Evolutionary conservation across 129 eudicot genomes (phyloP), one percentile per base, ranked within the genome.

Genomic region (Mikania micrantha): DNA sequence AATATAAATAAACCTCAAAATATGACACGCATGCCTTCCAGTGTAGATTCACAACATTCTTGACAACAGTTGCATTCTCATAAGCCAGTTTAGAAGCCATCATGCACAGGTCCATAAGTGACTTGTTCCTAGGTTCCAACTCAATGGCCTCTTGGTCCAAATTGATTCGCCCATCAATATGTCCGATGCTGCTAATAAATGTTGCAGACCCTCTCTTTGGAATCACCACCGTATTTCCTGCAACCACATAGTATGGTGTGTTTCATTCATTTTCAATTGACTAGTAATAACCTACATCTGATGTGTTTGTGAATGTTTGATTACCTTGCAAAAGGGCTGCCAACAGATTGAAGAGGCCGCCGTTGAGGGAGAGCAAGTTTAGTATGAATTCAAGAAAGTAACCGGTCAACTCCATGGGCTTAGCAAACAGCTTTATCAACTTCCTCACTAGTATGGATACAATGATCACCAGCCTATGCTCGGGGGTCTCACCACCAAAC

Each of bases 71-170:
- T 36, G 78, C 90, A 77, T 93, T 93, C 78, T 93, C 98, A 29
- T 93, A 93, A 16, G 96, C 87, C 76, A 89, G 67, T 76, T 93
- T 93, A 69, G 96, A 83, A 53, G 96, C 92, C 92, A 93, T 80
- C 69, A 93, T 82, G 62, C 74, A 88, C 16, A 93, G 85, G 78
- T 88, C 98, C 89, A 88, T 79, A 16, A 91, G 91, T 15, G 77
- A 69, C 29, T 41, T 81, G 72, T 66, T 76, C 44, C 84, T 80
- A 12, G 76, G 60, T 64, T 81, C 82, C 20, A 57, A 38, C 48
- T 68, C 66, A 38, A 66, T 8, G 34, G 20, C 69, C 60, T 36
- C 44, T n/a, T 56, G 54, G 22, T 57, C 73, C 21, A 92, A 76
- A 65, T 84, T 81, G 44, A 93, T 76, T 15, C 98, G 86, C 19